Conservation (phyloP, 1,139 yeast genomes). For the Debaryomyces robertsiae region DNA sequence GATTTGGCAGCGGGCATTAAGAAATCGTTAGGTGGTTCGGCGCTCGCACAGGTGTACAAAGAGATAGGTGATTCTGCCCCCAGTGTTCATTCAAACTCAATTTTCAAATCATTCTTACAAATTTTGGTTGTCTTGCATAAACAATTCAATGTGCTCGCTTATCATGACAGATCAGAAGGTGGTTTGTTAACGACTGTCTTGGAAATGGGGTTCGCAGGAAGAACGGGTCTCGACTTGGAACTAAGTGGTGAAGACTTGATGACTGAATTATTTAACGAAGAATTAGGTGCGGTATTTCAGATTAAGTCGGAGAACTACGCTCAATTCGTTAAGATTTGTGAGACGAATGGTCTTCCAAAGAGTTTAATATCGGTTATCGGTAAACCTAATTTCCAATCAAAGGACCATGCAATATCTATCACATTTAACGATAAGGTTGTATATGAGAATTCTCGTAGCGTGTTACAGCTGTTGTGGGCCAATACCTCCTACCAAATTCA, state of each 20-base stretch:
- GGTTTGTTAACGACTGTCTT: conserved; percentile 82
- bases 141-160: conserved; percentile 70
- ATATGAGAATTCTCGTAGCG: conserved; percentile 61
- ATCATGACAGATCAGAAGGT: conserved; percentile 98
- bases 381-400: conserved; percentile 49
- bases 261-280: conserved; percentile 82
- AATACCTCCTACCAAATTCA: conserved; percentile 90
- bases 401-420: conserved; percentile 54
- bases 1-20: conserved; percentile 68
- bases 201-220: conserved; percentile 98
- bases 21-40: conserved; percentile 86
- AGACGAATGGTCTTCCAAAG: conserved; percentile 56
- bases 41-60: conserved; percentile 89
- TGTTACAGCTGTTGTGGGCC: conserved; percentile 83
- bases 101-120: conserved; percentile 69
- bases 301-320: conserved; percentile 55
- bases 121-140: conserved; percentile 73
- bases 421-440: conserved; percentile 48
- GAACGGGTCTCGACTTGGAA: conserved; percentile 68
- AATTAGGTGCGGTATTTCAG: conserved; percentile 96
- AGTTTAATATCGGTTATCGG: conserved; percentile 66
- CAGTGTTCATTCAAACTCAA: conserved; percentile 67
- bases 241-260: conserved; percentile 41
- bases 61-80: conserved; percentile 86
- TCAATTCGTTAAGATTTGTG: conserved; percentile 57